Conservation (phyloP, 164 flowering plant species). For the Sextonia rubra region DNA sequence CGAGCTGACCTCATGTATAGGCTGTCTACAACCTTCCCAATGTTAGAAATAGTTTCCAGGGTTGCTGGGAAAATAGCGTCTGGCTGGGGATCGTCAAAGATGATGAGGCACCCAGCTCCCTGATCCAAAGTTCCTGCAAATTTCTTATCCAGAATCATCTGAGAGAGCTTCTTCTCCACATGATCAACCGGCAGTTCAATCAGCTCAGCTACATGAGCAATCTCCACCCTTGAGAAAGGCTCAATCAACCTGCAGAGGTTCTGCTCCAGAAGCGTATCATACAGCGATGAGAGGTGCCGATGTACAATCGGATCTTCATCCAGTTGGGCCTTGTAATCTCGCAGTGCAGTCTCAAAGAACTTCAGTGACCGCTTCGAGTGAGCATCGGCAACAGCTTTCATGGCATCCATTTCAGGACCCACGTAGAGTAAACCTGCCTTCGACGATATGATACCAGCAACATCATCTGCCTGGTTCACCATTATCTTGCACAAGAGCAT, state of each 20-base stretch:
- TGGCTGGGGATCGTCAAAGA: slow-evolving; percentile 51
- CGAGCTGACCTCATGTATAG: slow-evolving; percentile 34
- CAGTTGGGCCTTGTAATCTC: slow-evolving; percentile 24
- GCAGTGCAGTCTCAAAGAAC: slow-evolving; percentile 38
- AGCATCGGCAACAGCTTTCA: slow-evolving; percentile 28
- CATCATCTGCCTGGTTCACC: slow-evolving; percentile 66
- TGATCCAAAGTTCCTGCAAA: slow-evolving; percentile 54
- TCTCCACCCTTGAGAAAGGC: slow-evolving; percentile 64
- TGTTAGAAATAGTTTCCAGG: slow-evolving; percentile 29
- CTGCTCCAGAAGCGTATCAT: slow-evolving; percentile 60
- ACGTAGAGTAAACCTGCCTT: slow-evolving; percentile 22
- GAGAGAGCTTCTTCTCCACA: slow-evolving; percentile 48
- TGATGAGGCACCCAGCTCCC: slow-evolving; percentile 63
- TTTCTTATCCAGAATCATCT: slow-evolving; percentile 29
- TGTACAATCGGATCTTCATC: slow-evolving; percentile 31
- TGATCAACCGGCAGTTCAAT: slow-evolving; percentile 52
- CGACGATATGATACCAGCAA: slow-evolving; percentile 34
- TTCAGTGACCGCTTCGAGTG: slow-evolving; percentile 50
- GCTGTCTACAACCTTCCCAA: slow-evolving; percentile 38
- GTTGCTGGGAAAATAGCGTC: slow-evolving; percentile 57
- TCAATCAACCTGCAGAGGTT: slow-evolving; percentile 62
- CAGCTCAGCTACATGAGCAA: slow-evolving; percentile 47
- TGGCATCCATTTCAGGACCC: slow-evolving; percentile 27
- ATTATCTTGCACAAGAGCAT: slow-evolving; percentile 58
- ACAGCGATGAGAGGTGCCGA: slow-evolving; percentile 29